These are phyloP conservation scores for Kuraishia molischiana DNA, from an alignment of 805 yeast species.

Conservation along the genomic window DNA sequence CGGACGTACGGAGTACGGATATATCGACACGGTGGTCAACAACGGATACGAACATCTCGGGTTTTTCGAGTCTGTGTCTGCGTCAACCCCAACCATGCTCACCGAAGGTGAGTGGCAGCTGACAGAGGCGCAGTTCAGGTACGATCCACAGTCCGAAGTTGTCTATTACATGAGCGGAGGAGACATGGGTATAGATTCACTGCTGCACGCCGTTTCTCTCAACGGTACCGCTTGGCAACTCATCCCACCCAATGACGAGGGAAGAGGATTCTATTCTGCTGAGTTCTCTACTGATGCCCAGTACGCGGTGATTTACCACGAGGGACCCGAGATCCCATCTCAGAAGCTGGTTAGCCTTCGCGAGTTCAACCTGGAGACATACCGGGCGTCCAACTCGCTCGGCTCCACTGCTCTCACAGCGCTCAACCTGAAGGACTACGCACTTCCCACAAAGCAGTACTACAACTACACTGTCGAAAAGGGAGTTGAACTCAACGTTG, in stretches of 20 bases:
- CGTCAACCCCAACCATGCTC: constrained; percentile 28
- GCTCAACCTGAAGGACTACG: constrained; percentile 20
- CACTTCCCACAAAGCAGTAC: constrained; percentile 41
- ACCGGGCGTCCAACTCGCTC: constrained; percentile 1
- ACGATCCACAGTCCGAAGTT: constrained; percentile 32
- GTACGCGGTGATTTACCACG: constrained; percentile 33
- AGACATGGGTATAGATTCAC: constrained; percentile 47
- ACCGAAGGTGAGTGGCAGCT: constrained; percentile 44
- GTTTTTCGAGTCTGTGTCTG: constrained; percentile 37
- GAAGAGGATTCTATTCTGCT: constrained; percentile 26
- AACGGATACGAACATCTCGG: constrained; percentile 57
- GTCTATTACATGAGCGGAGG: constrained; percentile 51
- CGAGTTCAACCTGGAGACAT: constrained; percentile 3
- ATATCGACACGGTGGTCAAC: constrained; percentile 49
- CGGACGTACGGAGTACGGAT: constrained; percentile 34
- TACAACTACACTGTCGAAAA: constrained; percentile 17
- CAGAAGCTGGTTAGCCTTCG: constrained; percentile 27
- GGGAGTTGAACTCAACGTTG: constrained; percentile 27
- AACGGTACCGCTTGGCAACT: constrained; percentile 11
- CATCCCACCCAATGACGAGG: constrained; percentile 19
- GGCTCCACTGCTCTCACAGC: not conserved
- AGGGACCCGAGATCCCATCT: constrained; percentile 40
- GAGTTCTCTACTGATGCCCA: constrained; percentile 48
- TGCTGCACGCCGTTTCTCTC: constrained; percentile 42
- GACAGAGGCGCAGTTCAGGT: constrained; percentile 34